Base-by-base conservation (phyloP, 2,329 filamentous ascomycete genomes). In the Cladosporium sp. region DNA sequence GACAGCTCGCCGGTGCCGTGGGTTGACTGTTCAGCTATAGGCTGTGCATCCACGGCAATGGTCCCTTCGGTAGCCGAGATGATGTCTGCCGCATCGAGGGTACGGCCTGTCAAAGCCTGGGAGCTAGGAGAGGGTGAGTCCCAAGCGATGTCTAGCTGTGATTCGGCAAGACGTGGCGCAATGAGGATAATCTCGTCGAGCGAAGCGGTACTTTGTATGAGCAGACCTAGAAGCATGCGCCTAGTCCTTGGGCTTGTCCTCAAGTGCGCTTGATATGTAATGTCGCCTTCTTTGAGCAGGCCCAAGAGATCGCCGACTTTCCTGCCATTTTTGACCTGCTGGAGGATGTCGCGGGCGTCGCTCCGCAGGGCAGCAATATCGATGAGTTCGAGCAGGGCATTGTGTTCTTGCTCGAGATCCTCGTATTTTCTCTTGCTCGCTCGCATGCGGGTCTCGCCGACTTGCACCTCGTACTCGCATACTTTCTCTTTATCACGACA, bases 351-450 rank as follows among this genome's bases (percentile, higher is more conserved):
- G 4, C 61, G 41, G 26, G 66, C 66, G 30, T 67, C 66, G 21
- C 34, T 30, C 28, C 32, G 41, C 32, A 18, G 24, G 28, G 60
- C 59, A 8, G 60, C 30, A 14, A 51, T 38, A 26, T 65, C 55
- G 44, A 47, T 49, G 24, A 69, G 60, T 51, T 64, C 57, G 21
- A 34, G 38, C 30, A 69, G 57, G 21, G 58, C 49, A 2, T 63
- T 21, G 28, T 67, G 66, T 38, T 67, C 68, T 32, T 68, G 47
- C 18, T 59, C 59, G 21, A 71, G 52, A n/a, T 68, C 65, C 30
- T 67, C 69, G 21, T 65, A 67, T 26, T 69, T 70, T 15, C 70
- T 68, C 63, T 71, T 71, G 24, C 65, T 59, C 5, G 68, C 67
- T 26, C 67, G 64, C 5, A 64, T 65, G 5, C 66, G 66, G 14